Evolutionary conservation across 768 basidiomycete species (phyloP).

Genomic region (Lepiota subincarnata): DNA sequence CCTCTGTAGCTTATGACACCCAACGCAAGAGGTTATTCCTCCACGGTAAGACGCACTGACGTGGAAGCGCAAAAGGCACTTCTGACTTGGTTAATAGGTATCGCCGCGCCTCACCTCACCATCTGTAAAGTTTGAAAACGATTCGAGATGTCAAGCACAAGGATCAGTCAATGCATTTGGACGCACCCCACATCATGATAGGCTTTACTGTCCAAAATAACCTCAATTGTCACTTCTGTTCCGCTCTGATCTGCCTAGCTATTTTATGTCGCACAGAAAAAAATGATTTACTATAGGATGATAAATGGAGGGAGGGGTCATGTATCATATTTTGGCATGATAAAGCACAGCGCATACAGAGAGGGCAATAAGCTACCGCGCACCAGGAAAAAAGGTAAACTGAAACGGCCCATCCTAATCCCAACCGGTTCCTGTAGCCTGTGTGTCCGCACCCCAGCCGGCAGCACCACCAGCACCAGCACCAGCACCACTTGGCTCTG

Average conservation of each 20-base stretch:
- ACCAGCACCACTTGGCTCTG: constrained; percentile 61
- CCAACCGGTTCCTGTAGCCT: constrained; percentile 33
- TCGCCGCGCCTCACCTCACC: constrained; percentile 25
- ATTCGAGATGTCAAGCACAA: background rate
- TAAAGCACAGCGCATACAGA: constrained; percentile 15
- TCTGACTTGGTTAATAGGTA: constrained; percentile 19
- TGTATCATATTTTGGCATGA: constrained; percentile 25
- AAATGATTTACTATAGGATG: constrained; percentile 3
- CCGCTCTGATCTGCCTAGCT: background rate
- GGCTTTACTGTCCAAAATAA: background rate
- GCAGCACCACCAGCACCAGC: too few species aligned
- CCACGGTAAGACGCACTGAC: constrained; percentile 39
- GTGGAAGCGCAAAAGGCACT: background rate
- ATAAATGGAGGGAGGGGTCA: constrained; percentile 5
- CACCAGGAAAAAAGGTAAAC: constrained; percentile 11
- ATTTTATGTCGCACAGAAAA: constrained; percentile 4
- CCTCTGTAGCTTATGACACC: constrained; percentile 53
- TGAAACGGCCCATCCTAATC: constrained; percentile 23
- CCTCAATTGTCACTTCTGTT: background rate
- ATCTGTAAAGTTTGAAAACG: constrained; percentile 25
- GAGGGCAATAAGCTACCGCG: constrained; percentile 14
- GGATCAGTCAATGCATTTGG: background rate
- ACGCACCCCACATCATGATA: too few species aligned
- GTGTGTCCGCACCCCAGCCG: constrained; percentile 37
- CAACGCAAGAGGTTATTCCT: constrained; percentile 48